Base-by-base conservation (phyloP, 805 yeast genomes). In the Candida takata region DNA sequence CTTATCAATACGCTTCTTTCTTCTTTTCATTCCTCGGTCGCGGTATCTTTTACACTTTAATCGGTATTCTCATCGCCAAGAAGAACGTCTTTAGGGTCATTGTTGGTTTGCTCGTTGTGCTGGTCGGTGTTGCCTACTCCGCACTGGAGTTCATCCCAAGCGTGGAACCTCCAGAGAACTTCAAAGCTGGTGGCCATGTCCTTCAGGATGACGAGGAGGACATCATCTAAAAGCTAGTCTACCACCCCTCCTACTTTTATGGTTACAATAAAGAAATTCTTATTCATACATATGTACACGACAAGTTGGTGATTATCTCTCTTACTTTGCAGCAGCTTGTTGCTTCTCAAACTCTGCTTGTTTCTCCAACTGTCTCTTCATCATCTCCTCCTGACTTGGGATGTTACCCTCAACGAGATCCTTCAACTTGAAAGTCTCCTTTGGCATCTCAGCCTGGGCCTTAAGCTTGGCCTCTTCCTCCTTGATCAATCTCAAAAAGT, bases 351-450 rank as follows among this genome's bases (percentile, higher is more conserved):
- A 53, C 45, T 65, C 70, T 36, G 58, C 54, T 47, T 64, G 69
- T 39, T 61, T 60, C 43, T 65, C 67, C 47, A 62, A 35, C 52
- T 65, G 71, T 37, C 56, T 47, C 43, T 63, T 57, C 63, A 65
- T 50, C 47, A 64, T 61, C 47, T 79, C 84, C 60, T 82, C 92
- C 35, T 86, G 81, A 27, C 74, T 69, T 48, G 90, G 88, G 47
- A 79, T 65, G 45, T 85, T 95, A 54, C 87, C 94, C 47, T 84
- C 82, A 35, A 87, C 77, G 49, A 84, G 70, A 64, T 85, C 86
- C 64, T 82, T 86, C 57, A 88, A 70, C 18, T 95, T 85, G 55
- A 82, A 71, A 54, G 82, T 79, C 71, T 86, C 86, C 44, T 77
- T 80, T 42, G 87, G 87, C 65, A 84, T 69, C 54, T 84, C 74